These are phyloP conservation scores for Pyrenophora tritici-repentis DNA, from an alignment of 2,329 filamentous ascomycete species.

Conservation along the genomic window DNA sequence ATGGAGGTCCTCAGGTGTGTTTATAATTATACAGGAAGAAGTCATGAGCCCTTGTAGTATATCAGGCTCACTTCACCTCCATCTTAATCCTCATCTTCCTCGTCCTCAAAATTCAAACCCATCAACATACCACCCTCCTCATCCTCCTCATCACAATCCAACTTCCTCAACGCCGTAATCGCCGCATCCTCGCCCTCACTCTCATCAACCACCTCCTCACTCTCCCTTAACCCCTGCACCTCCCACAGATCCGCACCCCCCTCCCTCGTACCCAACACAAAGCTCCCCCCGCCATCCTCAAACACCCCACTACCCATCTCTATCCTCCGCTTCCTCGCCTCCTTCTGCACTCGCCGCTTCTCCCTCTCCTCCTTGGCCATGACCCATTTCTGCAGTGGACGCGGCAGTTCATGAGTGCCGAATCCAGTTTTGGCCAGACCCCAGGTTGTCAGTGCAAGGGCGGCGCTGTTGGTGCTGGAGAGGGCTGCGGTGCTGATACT, in stretches of 20 bases:
- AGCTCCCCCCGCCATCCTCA: slow-evolving; percentile 1
- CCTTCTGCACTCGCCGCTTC: neutral
- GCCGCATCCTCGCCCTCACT: neutral
- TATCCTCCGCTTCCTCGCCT: neutral
- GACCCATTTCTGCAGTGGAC: neutral
- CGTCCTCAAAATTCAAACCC: slow-evolving; percentile 3
- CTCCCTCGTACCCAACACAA: slow-evolving; percentile 6
- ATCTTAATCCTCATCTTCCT: neutral
- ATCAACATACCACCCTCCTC: neutral
- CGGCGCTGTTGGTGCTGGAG: neutral
- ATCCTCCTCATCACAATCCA: neutral
- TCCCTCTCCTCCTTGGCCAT: neutral
- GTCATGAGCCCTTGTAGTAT: neutral
- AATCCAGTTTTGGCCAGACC: neutral
- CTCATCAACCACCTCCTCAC: neutral
- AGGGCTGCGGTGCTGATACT: slow-evolving; percentile 18
- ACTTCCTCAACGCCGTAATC: neutral
- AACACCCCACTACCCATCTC: neutral
- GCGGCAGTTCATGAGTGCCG: neutral
- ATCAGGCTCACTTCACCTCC: neutral
- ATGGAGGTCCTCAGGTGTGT: neutral
- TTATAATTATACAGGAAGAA: too few relatives aligned
- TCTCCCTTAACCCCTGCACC: neutral
- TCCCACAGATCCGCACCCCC: neutral
- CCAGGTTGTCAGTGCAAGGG: slow-evolving; percentile 2